Base-by-base conservation (phyloP, 163 green algal genomes). In the Picocystis sp. region DNA sequence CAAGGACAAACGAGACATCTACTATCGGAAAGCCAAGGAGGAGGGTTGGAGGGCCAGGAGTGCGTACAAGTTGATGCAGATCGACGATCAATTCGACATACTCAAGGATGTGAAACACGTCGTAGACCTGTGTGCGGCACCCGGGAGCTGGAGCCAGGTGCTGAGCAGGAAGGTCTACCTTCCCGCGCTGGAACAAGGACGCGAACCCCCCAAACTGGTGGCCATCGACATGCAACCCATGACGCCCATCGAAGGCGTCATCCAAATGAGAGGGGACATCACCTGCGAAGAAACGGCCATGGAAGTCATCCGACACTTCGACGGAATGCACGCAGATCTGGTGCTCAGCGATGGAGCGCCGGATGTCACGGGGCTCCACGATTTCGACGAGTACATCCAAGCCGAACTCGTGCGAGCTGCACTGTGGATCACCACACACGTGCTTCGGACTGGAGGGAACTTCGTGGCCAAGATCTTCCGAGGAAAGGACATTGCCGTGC, bases 351-450 rank as follows among this genome's bases (percentile, higher is more conserved):
- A 94, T 57, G 89, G 89, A 11, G 91, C 91, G 1, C 91, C 91
- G 9, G 91, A 99, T 60, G 78, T 99, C 1, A 99, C 91, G 0
- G 91, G 91, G 0, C 71, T 98, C 22, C 91, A 99, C 66, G 91
- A 99, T 73, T 75, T 98, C 57, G 91, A 99, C 52, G 82, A 96
- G 64, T 96, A 85, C 56, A 85, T 96, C 47, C 91, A 99, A 48
- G 57, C 56, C 71, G 25, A 58, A 38, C 42, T 46, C 14, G 13
- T 22, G 12, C 48, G 22, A 34, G 47, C 65, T 50, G 87, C 86
- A 0, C 62, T 95, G 14, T 79, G 76, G 6, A 92, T 99, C 29
- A 78, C 85, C 14, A 72, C 73, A 0, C 64, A 81, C 41, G 76
- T 93, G 45, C 76, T 99, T 44, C 62, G 63, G 14, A 74, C 67